Base-by-base conservation (phyloP, 169 alveolate species). In the Eimeria falciformis region DNA sequence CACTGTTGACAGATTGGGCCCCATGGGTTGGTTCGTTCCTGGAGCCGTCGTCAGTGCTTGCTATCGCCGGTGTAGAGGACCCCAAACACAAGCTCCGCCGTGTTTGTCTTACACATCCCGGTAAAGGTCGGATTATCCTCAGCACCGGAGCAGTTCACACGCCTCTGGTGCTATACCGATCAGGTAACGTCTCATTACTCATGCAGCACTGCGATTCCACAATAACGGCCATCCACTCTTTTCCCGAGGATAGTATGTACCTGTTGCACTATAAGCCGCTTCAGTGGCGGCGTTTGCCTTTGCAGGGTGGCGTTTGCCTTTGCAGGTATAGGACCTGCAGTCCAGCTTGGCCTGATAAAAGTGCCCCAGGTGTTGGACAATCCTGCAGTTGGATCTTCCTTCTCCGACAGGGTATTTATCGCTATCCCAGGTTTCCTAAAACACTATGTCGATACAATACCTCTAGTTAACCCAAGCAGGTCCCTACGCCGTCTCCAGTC, bases 121-220 rank as follows among this genome's bases (percentile, higher is more conserved):
- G 69, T 3, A 82, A 37, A 1, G 83, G 88, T 21, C 69, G 84
- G 12, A 90, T 94, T 29, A 81, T 94, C 14, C 91, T 94, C 33
- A 92, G 95, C 58, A 81, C 95, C 2, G 96, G 96, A 25, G 93
- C 96, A 18, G 93, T 94, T 7, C 94, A 91, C 33, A 94, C 95
- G 7, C 96, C 96, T 2, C 81, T 93, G 43, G 50, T 94, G 77
- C 94, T 94, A 46, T 94, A 90, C 53, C 83, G 93, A 45, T 94
- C 96, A 12, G 96, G 96, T 47, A 56, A 50, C 14, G 92, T 45
- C 29, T 73, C 56, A n/a, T 40, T 11, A 37, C 21, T 37, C 62
- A 50, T 7, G 14, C n/a, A 14, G 62, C 62, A 50, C n/a, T 14
- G 62, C 14, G 14, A 50, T 29, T 11, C 33, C 73, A 14, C 73